These are phyloP conservation scores for Penicillium sp. DNA, from an alignment of 2,329 filamentous ascomycete species.

Conservation along the genomic window DNA sequence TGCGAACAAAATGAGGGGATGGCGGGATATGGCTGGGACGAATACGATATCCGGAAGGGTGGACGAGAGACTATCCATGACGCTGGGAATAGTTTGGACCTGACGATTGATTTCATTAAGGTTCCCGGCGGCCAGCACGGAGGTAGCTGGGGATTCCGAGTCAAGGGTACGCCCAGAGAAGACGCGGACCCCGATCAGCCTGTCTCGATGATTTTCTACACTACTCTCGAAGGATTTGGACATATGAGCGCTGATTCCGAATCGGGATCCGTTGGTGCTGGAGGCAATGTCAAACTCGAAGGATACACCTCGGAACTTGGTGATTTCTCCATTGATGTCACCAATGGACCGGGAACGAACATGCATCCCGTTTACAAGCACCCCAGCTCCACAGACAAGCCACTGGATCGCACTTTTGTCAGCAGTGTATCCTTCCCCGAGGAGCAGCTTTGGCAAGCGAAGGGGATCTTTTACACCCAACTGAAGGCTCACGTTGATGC, in stretches of 20 bases:
- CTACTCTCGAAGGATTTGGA: conserved; percentile 72
- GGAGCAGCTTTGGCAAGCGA: conserved; percentile 78
- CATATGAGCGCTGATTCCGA: conserved; percentile 59
- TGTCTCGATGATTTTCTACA: conserved; percentile 77
- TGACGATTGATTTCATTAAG: conserved; percentile 92
- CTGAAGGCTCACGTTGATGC: conserved; percentile 62
- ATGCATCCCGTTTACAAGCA: conserved; percentile 56
- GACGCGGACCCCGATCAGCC: conserved; percentile 65
- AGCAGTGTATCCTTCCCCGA: conserved; percentile 64
- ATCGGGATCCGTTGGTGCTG: conserved; percentile 49
- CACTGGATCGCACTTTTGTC: conserved; percentile 71
- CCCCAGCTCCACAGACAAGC: conserved; percentile 63
- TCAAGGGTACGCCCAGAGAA: conserved; percentile 73
- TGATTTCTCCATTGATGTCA: conserved; percentile 73
- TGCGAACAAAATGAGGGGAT: conserved; percentile 95
- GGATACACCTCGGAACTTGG: conserved; percentile 71
- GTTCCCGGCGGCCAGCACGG: conserved; percentile 79
- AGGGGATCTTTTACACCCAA: conserved; percentile 60
- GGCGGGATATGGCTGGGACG: conserved; percentile 95
- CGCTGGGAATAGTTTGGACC: conserved; percentile 77
- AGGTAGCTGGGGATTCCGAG: conserved; percentile 85
- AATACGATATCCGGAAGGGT: conserved; percentile 85
- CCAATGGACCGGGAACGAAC: conserved; percentile 63
- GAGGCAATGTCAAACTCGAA: conserved; percentile 62
- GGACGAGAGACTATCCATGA: conserved; percentile 90